These are phyloP conservation scores for Rhodomyrtus tomentosa DNA, from an alignment of 345 rosid species.

Conservation along the genomic window DNA sequence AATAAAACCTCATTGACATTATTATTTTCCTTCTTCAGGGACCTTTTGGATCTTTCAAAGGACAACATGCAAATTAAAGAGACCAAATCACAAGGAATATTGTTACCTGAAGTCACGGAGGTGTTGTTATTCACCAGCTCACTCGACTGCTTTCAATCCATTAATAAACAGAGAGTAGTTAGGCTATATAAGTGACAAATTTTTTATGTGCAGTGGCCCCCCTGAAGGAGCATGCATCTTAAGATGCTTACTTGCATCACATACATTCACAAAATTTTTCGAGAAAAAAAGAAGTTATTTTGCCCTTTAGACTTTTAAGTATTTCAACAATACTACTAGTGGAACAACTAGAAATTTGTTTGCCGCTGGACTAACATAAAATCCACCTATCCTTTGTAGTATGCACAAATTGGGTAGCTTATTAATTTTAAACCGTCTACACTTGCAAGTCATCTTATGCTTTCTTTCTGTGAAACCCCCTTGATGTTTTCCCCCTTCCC, in stretches of 20 bases:
- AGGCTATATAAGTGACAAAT: background rate
- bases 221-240: background rate
- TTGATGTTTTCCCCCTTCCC: conserved; percentile 3
- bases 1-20: background rate
- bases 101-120: conserved; percentile 66
- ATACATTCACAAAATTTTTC: background rate
- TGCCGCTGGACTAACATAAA: background rate
- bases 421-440: background rate
- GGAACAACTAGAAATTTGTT: background rate
- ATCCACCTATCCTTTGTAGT: background rate
- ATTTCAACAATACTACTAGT: background rate
- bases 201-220: background rate
- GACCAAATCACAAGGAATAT: conserved; percentile 54
- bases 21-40: conserved; percentile 23
- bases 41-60: conserved; percentile 69
- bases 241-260: background rate
- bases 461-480: background rate
- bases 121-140: conserved; percentile 14
- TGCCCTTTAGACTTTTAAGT: background rate
- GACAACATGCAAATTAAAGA: conserved; percentile 83
- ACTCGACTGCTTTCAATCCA: background rate
- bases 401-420: background rate
- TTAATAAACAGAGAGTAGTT: background rate
- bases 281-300: background rate
- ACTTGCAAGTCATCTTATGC: background rate